Conservation (phyloP, 441 rosid species). For the Kokia cookei region DNA sequence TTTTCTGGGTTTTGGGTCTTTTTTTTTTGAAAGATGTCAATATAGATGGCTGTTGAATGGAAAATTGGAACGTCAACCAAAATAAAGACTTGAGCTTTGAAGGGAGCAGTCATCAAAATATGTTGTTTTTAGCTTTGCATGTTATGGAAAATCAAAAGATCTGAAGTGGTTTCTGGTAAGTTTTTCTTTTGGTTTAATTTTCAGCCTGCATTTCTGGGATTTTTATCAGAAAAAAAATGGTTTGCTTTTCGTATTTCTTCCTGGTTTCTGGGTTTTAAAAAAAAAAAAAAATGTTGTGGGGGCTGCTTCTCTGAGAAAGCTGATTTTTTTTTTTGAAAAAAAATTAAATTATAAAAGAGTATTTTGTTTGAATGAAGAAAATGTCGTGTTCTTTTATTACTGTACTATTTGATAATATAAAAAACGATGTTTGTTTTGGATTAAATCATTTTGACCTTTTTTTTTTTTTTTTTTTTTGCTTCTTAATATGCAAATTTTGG, state of each 20-base stretch:
- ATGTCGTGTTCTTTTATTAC: neutral
- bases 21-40: too few relatives aligned
- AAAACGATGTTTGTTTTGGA: neutral
- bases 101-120: neutral
- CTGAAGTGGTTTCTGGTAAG: conserved; percentile 25
- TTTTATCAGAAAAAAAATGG: neutral
- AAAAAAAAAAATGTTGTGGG: neutral
- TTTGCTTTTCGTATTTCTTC: neutral
- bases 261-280: neutral
- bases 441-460: neutral
- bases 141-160: conserved; percentile 23
- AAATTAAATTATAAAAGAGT: too few relatives aligned
- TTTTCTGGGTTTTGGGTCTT: neutral
- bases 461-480: neutral
- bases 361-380: neutral
- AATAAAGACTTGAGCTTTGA: neutral
- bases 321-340: neutral
- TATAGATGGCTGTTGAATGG: neutral
- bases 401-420: neutral
- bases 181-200: neutral
- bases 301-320: neutral
- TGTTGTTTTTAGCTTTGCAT: neutral
- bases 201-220: conserved; percentile 1
- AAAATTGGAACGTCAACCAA: neutral
- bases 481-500: neutral